Evolutionary conservation across 2,329 filamentous ascomycete species (phyloP).

Genomic region (Cladosporium colombiae): DNA sequence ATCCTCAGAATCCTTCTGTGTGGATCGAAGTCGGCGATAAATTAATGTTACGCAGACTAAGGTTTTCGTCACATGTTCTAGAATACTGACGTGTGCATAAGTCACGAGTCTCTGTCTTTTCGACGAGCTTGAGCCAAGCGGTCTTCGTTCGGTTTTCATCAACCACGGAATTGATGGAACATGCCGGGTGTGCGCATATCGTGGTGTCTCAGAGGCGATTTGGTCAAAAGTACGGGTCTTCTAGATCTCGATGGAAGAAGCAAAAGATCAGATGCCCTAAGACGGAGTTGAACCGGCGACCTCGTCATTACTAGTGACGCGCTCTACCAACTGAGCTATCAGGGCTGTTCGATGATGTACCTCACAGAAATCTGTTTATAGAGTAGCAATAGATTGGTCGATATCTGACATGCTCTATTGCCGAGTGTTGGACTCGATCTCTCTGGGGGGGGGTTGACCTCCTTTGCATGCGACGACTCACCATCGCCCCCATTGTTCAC

Average conservation of each 20-base stretch:
- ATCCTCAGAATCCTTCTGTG: neutral
- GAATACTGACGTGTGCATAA: neutral
- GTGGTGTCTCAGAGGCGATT: neutral
- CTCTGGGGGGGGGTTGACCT: neutral
- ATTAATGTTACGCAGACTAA: neutral
- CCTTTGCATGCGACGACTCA: neutral
- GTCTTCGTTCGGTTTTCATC: neutral
- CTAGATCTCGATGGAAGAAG: neutral
- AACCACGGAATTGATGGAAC: neutral
- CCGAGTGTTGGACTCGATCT: neutral
- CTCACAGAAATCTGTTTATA: no score
- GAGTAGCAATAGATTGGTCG: neutral
- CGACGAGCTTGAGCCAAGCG: no score
- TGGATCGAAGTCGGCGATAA: neutral
- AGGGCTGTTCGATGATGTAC: constrained; percentile 5
- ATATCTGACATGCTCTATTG: neutral
- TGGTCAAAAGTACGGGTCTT: neutral
- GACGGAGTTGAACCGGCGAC: constrained; percentile 18
- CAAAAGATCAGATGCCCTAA: constrained; percentile 16
- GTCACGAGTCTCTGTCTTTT: no score
- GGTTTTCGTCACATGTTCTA: no score
- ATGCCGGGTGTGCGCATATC: neutral
- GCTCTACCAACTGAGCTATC: constrained; percentile 18
- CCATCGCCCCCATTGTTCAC: neutral
- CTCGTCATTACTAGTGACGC: constrained; percentile 18